Evolutionary conservation across 2,329 filamentous ascomycete species (phyloP).

Genomic region (Nemania sp.): DNA sequence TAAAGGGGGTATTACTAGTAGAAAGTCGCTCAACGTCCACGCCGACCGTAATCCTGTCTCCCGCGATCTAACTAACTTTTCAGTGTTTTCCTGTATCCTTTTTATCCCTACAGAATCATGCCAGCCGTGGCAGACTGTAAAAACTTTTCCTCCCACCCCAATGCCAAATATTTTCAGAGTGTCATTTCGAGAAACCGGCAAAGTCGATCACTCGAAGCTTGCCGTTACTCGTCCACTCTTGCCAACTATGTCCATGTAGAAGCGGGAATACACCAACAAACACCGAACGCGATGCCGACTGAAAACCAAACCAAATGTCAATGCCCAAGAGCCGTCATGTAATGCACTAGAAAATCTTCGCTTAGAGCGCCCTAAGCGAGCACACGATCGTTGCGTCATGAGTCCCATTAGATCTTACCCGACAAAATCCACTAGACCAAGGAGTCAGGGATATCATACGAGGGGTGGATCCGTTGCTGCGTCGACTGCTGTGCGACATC

Average conservation of each 20-base stretch:
- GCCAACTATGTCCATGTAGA: constrained; percentile 47
- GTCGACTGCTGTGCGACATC: constrained; percentile 37
- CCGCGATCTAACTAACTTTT: constrained; percentile 38
- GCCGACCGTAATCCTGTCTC: constrained; percentile 31
- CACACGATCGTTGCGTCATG: constrained; percentile 45
- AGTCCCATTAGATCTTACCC: constrained; percentile 35
- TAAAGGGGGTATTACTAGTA: constrained; percentile 38
- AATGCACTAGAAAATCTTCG: constrained; percentile 44
- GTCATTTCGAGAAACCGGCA: constrained; percentile 14
- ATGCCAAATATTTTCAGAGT: constrained; percentile 29
- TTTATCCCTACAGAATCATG: constrained; percentile 33
- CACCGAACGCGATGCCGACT: constrained; percentile 52
- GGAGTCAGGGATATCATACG: constrained; percentile 44
- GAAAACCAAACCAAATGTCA: constrained; percentile 45
- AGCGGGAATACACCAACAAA: constrained; percentile 47
- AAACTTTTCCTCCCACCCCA: constrained; percentile 28
- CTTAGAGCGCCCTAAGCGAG: constrained; percentile 36
- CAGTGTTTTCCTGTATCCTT: constrained; percentile 36
- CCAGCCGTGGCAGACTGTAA: constrained; percentile 26
- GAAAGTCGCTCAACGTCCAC: constrained; percentile 31
- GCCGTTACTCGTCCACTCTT: constrained; percentile 29
- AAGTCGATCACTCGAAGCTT: constrained; percentile 13
- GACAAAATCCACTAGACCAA: constrained; percentile 47
- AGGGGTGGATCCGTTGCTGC: constrained; percentile 38
- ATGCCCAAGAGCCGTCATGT: constrained; percentile 45